Evolutionary conservation across 352 stramenopile genomes (phyloP).

Genomic region (Phytopythium mirpurense): DNA sequence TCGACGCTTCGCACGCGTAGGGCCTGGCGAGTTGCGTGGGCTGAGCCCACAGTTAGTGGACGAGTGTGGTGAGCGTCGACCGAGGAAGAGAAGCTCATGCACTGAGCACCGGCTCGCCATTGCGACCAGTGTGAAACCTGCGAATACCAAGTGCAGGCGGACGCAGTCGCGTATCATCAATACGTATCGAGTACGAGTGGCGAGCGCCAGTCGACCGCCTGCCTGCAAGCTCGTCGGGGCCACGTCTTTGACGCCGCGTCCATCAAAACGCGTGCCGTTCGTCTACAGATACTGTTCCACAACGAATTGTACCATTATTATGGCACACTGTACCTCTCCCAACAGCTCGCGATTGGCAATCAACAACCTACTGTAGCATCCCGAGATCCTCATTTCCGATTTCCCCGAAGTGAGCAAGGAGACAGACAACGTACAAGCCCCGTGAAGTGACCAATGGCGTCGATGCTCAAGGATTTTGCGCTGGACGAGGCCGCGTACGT

Average conservation of each 20-base stretch:
- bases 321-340: background rate
- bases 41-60: no score
- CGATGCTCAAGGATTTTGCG: slow-evolving; percentile 20
- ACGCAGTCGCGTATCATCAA: no score
- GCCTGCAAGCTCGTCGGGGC: no score
- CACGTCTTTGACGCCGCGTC: background rate
- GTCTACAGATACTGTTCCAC: background rate
- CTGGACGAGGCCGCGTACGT: slow-evolving; percentile 80
- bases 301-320: background rate
- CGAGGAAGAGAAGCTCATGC: no score
- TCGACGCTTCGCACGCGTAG: slow-evolving; percentile 24
- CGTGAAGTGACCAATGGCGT: slow-evolving; percentile 8
- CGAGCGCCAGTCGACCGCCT: background rate
- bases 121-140: no score
- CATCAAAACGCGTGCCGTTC: background rate
- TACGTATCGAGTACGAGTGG: background rate
- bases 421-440: no score
- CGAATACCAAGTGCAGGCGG: no score
- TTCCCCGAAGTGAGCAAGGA: no score
- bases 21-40: background rate
- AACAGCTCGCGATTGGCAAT: background rate
- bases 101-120: no score
- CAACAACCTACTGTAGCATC: no score
- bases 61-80: no score
- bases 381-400: no score